Base-by-base conservation (phyloP, 139 green algal species). In the Microglena sp. region DNA sequence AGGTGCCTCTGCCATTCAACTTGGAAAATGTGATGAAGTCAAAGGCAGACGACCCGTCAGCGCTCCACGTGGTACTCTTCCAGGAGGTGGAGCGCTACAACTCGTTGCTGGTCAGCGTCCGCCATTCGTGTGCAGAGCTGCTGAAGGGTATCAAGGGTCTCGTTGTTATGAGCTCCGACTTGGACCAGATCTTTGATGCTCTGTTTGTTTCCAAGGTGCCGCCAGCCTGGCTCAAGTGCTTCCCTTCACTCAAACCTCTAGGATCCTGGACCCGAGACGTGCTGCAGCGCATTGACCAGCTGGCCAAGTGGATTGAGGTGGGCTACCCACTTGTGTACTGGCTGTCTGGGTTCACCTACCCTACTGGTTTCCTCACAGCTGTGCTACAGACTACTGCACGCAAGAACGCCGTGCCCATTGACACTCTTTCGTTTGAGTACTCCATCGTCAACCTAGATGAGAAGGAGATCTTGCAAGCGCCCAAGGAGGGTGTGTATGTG, bases 81-180 rank as follows among this genome's bases (percentile, higher is more conserved):
- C 89, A 95, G 63, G 85, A 94, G 82, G 66, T 92, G 28, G 87
- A 94, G 75, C 78, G 89, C 28, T 94, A 94, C 83, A 95, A 95
- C 76, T 55, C 66, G 31, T 86, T 95, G 66, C 76, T 94, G 30
- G 71, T 76, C 15, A 35, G 32, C 3, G 73, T 50, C 40, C 68
- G 83, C 35, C 45, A 63, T 33, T 71, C 24, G 54, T 91, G 85
- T 64, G 45, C 63, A 56, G 75, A 88, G 72, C 72, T 91, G 65
- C 72, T 82, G 60, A 75, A 74, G 63, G 87, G 83, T 46, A 90
- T 95, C 78, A 86, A 88, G 73, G 89, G 89, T 31, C 75, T 91
- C 57, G 83, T 94, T 22, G 83, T 94, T 30, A 93, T 95, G 84
- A 85, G 67, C 24, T 66, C 83, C 3, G 89, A 95, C 60, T 78